Conservation (phyloP, 2,329 filamentous ascomycete genomes). For the Aspergillus arachidicola region DNA sequence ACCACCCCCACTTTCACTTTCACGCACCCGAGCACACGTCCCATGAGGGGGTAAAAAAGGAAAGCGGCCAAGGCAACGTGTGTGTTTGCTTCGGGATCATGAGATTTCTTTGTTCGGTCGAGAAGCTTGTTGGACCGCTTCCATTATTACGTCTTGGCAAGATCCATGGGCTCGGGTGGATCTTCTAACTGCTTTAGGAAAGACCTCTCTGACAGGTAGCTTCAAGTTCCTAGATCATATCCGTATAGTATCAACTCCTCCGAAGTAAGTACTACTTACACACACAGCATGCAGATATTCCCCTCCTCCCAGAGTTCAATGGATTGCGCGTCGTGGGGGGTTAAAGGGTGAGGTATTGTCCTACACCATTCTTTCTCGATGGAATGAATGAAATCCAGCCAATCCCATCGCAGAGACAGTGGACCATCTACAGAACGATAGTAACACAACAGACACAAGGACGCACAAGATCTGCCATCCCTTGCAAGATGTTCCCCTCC, state of each 20-base stretch:
- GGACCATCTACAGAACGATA: neutral
- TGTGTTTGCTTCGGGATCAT: slow-evolving; percentile 1
- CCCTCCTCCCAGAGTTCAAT: neutral
- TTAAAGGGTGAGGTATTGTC: neutral
- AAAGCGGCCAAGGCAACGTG: slow-evolving; percentile 1
- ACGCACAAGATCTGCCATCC: neutral
- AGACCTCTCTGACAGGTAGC: neutral
- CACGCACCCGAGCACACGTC: neutral
- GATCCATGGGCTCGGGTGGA: neutral
- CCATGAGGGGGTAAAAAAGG: neutral
- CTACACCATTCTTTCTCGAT: neutral
- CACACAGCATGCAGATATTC: neutral
- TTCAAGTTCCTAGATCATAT: neutral
- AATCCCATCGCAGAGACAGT: neutral
- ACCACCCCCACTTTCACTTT: neutral
- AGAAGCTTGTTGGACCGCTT: slow-evolving; percentile 1
- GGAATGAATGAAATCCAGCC: neutral
- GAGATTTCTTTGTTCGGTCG: neutral
- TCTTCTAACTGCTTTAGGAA: neutral
- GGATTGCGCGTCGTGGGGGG: neutral
- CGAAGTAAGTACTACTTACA: too few species aligned
- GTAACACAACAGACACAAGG: neutral
- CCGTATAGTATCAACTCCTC: neutral
- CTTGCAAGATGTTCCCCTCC: neutral
- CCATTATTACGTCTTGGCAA: neutral